Base-by-base conservation (phyloP, 805 yeast species). In the Dipodascus geniculatus region DNA sequence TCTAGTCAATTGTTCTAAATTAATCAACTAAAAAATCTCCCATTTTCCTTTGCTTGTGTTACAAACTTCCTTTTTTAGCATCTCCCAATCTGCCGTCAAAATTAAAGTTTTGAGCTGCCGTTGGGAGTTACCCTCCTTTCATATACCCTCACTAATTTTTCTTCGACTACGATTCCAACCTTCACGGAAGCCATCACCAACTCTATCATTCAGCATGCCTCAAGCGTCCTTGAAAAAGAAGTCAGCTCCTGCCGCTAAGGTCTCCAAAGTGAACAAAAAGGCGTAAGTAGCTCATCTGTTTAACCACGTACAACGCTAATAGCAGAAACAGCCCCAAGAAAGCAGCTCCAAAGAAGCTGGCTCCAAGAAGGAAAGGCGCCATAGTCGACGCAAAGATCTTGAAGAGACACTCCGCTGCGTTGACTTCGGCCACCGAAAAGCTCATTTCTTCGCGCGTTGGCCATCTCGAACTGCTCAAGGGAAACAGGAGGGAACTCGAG, bases 381-480 rank as follows among this genome's bases (percentile, higher is more conserved):
- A 72, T 74, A 47, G 77, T 75, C 55, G 71, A 81, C 57, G 74
- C 76, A 55, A 80, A 80, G 60, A 70, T 85, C 55, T 72, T 76
- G 51, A 83, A 82, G 66, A 73, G 75, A 44, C 85, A 80, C 63
- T 67, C 74, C 42, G 76, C 79, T 2, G 78, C 74, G 60, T 79
- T 73, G 65, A 74, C 70, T 50, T 64, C 79, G 2, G 74, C 79
- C 47, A 91, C 98, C 2, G 99, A 91, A 70, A 88, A 81, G 70
- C 74, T 88, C 54, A 80, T 91, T 60, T 83, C 97, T 1, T 76
- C 95, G 54, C 78, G 91, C 66, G 97, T 91, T 4, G 99, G 99
- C 23, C 98, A 91, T 68, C 75, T 91, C 62, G 99, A 91, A 71
- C 67, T 91, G 42, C 72, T 91, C 58, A 89, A 87, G 68, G 99